phyloP scores from a whole-genome alignment of 805 yeast genomes.

The Yarrowia phangngaensis region DNA sequence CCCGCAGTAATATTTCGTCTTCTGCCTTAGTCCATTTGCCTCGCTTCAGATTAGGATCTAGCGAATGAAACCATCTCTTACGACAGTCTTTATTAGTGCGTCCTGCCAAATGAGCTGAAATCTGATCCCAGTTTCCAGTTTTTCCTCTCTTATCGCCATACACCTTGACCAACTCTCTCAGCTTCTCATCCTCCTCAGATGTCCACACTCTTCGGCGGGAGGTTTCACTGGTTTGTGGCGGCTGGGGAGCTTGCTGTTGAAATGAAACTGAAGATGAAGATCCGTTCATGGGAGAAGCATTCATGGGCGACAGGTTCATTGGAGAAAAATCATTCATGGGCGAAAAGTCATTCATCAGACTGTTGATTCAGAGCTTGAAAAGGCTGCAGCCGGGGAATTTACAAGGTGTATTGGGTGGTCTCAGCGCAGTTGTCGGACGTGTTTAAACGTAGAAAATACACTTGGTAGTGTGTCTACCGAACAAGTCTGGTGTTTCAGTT shows the following conservation, averaged over 20 bases:
- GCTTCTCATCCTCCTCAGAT: constrained; percentile 61
- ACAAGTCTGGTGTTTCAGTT: too few species aligned
- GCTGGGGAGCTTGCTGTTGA: constrained; percentile 11
- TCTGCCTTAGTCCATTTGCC: constrained; percentile 87
- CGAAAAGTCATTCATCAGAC: constrained; percentile 26
- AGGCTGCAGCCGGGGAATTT: too few species aligned
- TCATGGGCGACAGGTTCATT: constrained; percentile 22
- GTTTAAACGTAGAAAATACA: too few species aligned
- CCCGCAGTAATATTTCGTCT: constrained; percentile 60
- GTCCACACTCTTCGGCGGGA: constrained; percentile 51
- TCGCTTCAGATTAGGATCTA: constrained; percentile 75
- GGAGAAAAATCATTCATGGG: constrained; percentile 24
- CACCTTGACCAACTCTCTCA: constrained; percentile 43
- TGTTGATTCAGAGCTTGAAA: too few species aligned
- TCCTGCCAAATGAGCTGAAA: constrained; percentile 37
- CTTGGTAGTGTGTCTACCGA: too few species aligned
- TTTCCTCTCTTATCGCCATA: constrained; percentile 49
- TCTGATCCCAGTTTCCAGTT: constrained; percentile 45
- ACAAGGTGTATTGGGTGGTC: too few species aligned
- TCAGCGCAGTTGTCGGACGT: too few species aligned
- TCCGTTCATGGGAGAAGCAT: constrained; percentile 8
- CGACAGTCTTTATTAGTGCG: constrained; percentile 78
- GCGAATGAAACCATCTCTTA: constrained; percentile 80
- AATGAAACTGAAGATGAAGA: constrained; percentile 7
- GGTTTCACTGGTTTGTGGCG: neutral